Base-by-base conservation (phyloP, 2,329 filamentous ascomycete species). In the Mariannaea sp. region DNA sequence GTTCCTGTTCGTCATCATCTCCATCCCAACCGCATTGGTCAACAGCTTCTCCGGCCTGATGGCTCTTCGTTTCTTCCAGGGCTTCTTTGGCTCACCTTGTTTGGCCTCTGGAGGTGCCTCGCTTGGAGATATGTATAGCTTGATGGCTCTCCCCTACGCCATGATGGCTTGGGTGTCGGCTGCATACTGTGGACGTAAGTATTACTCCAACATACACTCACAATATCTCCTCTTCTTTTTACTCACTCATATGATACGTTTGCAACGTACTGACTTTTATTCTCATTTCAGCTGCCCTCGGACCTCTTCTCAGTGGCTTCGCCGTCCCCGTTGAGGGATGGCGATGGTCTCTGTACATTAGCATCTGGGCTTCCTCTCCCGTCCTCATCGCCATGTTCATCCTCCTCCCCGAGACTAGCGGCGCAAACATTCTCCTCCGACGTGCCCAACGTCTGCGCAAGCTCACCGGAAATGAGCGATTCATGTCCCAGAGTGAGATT, bases 1-100 rank as follows among this genome's bases (percentile, higher is more conserved):
- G 73, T 80, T 81, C 53, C 73, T 90, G 22, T 90, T 89, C 67
- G 82, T 87, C 42, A 78, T 89, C 55, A 70, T 90, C 9, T 83
- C 80, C 5, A 78, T 90, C 13, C 86, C 86, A 0, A 82, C 85
- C 0, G 83, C 85, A 0, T 68, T 89, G 0, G 83, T 83, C 3
- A 70, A 80, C 38, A 87, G 85, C 71, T 87, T 85, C 46, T 72
- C 81, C 0, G 84, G 84, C 0, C 75, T 90, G 8, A 77, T 88
- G 61, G 82, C 87, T 2, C 73, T 86, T 3, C 79, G 85, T 1
- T 87, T 87, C 70, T 69, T 88, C 4, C 82, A 83, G 54, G 85
- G 84, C 2, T 85, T 88, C 75, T 85, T 87, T 59, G 85, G 85
- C 7, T 82, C 78, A 7, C 86, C 86, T 0, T 85, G 82, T 66